Evolutionary conservation across 768 basidiomycete species (phyloP), one percentile per base, ranked within the genome.

Genomic region (Amanita rimosa): DNA sequence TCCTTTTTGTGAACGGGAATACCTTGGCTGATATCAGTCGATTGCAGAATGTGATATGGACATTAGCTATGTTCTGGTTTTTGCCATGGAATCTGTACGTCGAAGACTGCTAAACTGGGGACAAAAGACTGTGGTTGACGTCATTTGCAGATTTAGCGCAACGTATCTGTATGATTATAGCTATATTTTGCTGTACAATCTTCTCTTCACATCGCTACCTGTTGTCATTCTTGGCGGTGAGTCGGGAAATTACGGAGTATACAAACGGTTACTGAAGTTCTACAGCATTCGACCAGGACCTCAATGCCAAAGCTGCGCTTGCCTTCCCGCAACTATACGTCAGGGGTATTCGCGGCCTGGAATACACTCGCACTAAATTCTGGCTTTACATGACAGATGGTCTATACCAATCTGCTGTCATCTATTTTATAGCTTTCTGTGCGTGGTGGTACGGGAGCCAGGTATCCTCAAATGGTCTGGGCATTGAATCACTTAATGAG

Each of bases 271-370:
- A 42, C 22, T 36, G 41, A 49, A 38, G 49, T 44, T 17, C 48
- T 16, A 40, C 50, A 84, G 89, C 92, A 17, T 95, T 96, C 61
- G 95, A 97, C 64, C 93, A 97, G 67, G 95, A 98, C 62, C 73
- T 95, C 57, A 90, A 93, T 60, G 85, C 89, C 16, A 78, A 81
- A 62, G 91, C 89, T 0, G 88, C 89, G 0, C 67, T 96, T 27
- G 92, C 91, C 5, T 96, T 88, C 68, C 95, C 95, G 4, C 88
- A 93, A 57, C 79, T 98, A n/a, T 98, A 98, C 62, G 73, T 93
- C 54, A 83, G 94, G 33, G 95, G 95, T 21, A 96, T 97, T 53
- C 80, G 84, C 13, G 92, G 94, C 17, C 71, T 93, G 13, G 95
- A 96, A 58, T 98, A 96, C 65, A 96, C 93, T 14, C 79, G 90